Evolutionary conservation across 768 basidiomycete species (phyloP).

Genomic region (Suillus subalutaceus): DNA sequence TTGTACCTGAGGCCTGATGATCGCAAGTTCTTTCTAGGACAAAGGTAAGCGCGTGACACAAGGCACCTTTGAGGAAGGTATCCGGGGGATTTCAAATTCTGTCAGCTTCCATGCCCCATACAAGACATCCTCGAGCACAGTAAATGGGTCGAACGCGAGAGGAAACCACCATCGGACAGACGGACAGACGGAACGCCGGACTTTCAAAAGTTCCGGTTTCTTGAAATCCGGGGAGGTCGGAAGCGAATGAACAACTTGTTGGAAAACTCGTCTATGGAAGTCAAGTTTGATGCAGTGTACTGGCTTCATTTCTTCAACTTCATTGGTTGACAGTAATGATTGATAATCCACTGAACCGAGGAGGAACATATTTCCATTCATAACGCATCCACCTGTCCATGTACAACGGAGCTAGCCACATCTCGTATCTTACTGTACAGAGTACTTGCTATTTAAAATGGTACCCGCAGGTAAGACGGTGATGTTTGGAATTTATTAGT

Average conservation of each 20-base stretch:
- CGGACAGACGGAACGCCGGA: too few species aligned
- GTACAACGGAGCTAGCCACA: not conserved
- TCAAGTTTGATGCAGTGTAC: not conserved
- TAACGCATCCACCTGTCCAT: not conserved
- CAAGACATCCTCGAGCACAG: too few species aligned
- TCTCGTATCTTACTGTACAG: not conserved
- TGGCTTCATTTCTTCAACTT: not conserved
- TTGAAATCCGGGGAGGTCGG: not conserved
- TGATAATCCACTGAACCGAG: not conserved
- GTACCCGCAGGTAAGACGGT: not conserved
- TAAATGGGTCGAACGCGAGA: too few species aligned
- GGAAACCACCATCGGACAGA: too few species aligned
- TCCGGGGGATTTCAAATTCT: constrained; percentile 2
- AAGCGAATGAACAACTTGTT: not conserved
- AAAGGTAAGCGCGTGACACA: not conserved
- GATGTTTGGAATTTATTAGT: not conserved
- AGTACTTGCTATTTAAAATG: not conserved
- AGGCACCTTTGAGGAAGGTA: not conserved
- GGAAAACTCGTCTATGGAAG: not conserved
- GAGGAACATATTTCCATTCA: not conserved
- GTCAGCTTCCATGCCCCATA: too few species aligned
- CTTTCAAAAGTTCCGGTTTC: too few species aligned
- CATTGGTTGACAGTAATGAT: not conserved
- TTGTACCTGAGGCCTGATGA: constrained; percentile 1
- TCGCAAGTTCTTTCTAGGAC: not conserved